Conservation (phyloP, 441 rosid genomes). For the Capsella rubella region DNA sequence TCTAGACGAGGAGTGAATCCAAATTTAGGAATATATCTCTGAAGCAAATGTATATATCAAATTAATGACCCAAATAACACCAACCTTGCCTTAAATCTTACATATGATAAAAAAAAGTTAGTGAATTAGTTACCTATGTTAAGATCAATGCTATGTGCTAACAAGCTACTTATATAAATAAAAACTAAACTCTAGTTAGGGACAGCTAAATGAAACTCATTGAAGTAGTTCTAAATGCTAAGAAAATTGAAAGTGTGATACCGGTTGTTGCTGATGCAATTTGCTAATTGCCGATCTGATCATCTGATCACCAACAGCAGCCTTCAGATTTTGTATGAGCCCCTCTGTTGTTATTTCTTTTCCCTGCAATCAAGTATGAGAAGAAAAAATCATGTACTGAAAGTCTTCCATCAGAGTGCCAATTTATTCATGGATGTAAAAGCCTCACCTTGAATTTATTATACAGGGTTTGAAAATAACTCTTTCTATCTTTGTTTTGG, state of each 20-base stretch:
- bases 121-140: too few relatives aligned
- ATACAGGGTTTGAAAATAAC: conserved; percentile 66
- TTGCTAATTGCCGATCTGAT: conserved; percentile 57
- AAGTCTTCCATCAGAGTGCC: neutral
- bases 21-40: too few relatives aligned
- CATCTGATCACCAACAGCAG: conserved; percentile 67
- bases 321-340: conserved; percentile 63
- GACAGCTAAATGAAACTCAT: neutral
- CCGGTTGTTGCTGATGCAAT: conserved; percentile 39
- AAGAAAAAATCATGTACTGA: conserved; percentile 32
- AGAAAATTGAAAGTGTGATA: neutral
- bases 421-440: conserved; percentile 20
- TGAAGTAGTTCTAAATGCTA: neutral
- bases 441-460: conserved; percentile 61
- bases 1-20: too few relatives aligned
- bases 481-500: conserved; percentile 71
- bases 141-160: too few relatives aligned
- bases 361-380: conserved; percentile 51
- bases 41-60: too few relatives aligned
- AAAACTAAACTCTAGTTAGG: neutral
- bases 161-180: too few relatives aligned
- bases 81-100: too few relatives aligned
- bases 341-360: conserved; percentile 60
- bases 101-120: too few relatives aligned
- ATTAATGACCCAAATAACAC: too few relatives aligned